A percentile compares a stretch with the other conserved stretches of the same genome.
These are phyloP conservation scores for Neoascochyta sp. DNA, from an alignment of 2,329 filamentous ascomycete species.

Conservation along the genomic window DNA sequence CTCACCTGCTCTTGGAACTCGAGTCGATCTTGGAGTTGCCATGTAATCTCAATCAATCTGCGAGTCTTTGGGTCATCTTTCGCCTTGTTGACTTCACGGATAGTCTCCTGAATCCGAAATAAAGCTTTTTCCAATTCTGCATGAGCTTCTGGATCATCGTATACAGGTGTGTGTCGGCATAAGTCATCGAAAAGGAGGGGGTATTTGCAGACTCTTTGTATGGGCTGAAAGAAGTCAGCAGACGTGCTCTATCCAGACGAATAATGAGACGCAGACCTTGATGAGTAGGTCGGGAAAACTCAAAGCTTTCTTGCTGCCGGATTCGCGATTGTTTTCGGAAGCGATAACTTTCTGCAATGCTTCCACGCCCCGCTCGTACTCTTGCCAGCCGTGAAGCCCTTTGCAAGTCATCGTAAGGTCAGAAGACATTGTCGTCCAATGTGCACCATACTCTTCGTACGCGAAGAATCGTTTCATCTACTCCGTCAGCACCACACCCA, in stretches of 20 bases:
- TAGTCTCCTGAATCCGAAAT: conserved; percentile 67
- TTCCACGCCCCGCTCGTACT: conserved; percentile 82
- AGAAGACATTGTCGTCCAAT: conserved; percentile 80
- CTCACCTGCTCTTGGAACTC: conserved; percentile 67
- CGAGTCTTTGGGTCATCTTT: conserved; percentile 71
- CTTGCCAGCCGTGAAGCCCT: conserved; percentile 68
- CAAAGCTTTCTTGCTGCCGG: conserved; percentile 68
- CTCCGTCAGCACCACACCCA: conserved; percentile 25
- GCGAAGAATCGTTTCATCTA: conserved; percentile 78
- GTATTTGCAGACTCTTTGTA: conserved; percentile 89
- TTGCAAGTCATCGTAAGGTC: conserved; percentile 69
- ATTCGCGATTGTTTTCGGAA: conserved; percentile 62
- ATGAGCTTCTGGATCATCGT: conserved; percentile 80
- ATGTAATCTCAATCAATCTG: conserved; percentile 72
- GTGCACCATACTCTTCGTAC: conserved; percentile 89
- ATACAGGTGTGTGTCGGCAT: conserved; percentile 74
- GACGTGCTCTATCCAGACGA: not conserved
- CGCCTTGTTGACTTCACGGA: conserved; percentile 77
- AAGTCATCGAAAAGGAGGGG: conserved; percentile 82
- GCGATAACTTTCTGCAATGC: conserved; percentile 71
- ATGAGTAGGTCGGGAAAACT: conserved; percentile 84
- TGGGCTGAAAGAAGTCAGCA: conserved; percentile 57
- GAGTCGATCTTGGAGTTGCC: conserved; percentile 78
- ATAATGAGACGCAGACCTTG: conserved; percentile 59
- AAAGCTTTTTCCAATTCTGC: conserved; percentile 73